phyloP scores from a whole-genome alignment of 2,329 filamentous ascomycete genomes.

The Claviceps spartinae region DNA sequence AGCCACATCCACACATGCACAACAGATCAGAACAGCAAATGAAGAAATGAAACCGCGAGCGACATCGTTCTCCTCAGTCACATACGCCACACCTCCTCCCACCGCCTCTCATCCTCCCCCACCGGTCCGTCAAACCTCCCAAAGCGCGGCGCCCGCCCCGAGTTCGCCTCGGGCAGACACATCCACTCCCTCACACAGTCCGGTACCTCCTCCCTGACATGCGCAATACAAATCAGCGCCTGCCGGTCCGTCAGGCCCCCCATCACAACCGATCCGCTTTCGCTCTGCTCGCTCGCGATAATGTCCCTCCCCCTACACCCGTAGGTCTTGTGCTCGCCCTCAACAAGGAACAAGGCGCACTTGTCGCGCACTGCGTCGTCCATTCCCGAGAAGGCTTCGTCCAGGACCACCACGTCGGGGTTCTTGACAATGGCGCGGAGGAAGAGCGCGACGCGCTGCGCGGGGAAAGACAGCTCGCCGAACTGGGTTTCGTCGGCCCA shows the following conservation, averaged over 20 bases:
- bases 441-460: constrained; percentile 76
- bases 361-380: constrained; percentile 71
- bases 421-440: constrained; percentile 68
- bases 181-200: constrained; percentile 73
- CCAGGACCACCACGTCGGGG: constrained; percentile 69
- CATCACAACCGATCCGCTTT: constrained; percentile 33
- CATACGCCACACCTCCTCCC: constrained; percentile 52
- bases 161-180: constrained; percentile 65
- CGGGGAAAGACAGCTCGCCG: constrained; percentile 62
- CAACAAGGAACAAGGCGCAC: constrained; percentile 66
- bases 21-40: too few species aligned
- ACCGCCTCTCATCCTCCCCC: constrained; percentile 40
- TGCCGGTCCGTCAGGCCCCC: constrained; percentile 55
- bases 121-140: constrained; percentile 51
- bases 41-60: too few species aligned
- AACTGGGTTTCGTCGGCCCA: constrained; percentile 61
- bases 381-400: constrained; percentile 82
- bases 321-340: constrained; percentile 40
- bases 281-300: constrained; percentile 28
- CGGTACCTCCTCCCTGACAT: constrained; percentile 82
- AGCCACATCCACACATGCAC: background rate
- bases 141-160: constrained; percentile 45
- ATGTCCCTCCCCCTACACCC: constrained; percentile 18
- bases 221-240: constrained; percentile 83
- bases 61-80: background rate